phyloP scores from a whole-genome alignment of 495 filamentous ascomycete species.

The Penicillium bialowiezense region DNA sequence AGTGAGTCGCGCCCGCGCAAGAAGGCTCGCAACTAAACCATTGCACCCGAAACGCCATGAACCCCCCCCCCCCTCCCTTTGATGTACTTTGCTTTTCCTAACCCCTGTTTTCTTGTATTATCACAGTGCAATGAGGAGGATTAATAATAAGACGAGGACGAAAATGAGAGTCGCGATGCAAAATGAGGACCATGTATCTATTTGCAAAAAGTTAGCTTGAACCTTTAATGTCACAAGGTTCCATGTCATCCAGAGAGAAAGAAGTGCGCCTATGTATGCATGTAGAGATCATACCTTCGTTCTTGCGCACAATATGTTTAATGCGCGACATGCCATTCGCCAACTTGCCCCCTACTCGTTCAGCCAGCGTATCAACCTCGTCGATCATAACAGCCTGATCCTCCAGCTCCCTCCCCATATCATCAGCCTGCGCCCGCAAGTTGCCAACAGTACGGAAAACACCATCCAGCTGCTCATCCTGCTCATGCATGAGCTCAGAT shows the following conservation, averaged over 20 bases:
- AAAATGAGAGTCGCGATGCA: slow-evolving; percentile 86
- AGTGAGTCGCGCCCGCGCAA: slow-evolving; percentile 38
- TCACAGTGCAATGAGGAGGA: slow-evolving; percentile 64
- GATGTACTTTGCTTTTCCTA: slow-evolving; percentile 12
- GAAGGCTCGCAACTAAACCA: slow-evolving; percentile 39
- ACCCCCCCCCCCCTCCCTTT: slow-evolving; percentile 17
- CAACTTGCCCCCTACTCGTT: slow-evolving; percentile 83
- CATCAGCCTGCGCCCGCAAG: slow-evolving; percentile 81
- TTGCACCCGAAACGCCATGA: slow-evolving; percentile 19
- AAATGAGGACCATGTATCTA: slow-evolving; percentile 82
- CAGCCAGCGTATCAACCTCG: slow-evolving; percentile 74
- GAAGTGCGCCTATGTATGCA: too few species aligned
- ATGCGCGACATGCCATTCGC: slow-evolving; percentile 83
- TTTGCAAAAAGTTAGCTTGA: slow-evolving; percentile 27
- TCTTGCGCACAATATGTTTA: slow-evolving; percentile 78
- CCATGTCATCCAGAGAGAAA: background rate
- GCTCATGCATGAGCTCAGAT: slow-evolving; percentile 86
- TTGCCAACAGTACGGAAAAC: slow-evolving; percentile 93
- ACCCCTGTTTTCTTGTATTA: slow-evolving; percentile 23
- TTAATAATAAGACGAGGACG: slow-evolving; percentile 78
- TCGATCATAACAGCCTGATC: slow-evolving; percentile 83
- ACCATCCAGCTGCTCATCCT: slow-evolving; percentile 88
- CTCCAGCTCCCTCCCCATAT: slow-evolving; percentile 93
- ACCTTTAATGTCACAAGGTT: slow-evolving; percentile 13
- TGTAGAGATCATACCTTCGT: slow-evolving; percentile 66